Evolutionary conservation across 2,329 filamentous ascomycete species (phyloP), one percentile per base, ranked within the genome.

Genomic region (Aspergillus pseudoterreus): DNA sequence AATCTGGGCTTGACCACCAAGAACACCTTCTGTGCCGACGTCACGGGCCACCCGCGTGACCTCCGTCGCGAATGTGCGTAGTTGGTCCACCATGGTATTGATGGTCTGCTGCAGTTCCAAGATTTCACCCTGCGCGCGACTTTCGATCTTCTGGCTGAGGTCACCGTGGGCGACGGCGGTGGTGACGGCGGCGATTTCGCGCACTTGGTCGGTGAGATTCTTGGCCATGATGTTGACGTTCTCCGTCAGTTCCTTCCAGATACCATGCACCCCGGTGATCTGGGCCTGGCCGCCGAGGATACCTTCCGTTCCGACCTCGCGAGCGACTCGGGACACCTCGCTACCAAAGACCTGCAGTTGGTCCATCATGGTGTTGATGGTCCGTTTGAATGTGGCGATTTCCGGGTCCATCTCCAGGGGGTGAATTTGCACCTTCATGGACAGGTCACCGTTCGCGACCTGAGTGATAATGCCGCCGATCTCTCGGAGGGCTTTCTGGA

Each of bases 321-420:
- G 88, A 48, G 92, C 92, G 61, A 97, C 86, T 60, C 90, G 87
- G 32, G 92, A 96, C 65, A 97, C 92, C 75, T 97, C 92, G 71
- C 90, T 95, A 58, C 92, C 92, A 72, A 97, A 97, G 54, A 95
- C 89, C 69, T 96, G 92, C 53, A 97, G 81, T 72, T 96, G 92
- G 68, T 97, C 92, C 84, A 97, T 95, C 92, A 97, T 97, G 60
- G 89, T 95, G 71, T 97, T 97, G 76, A 97, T 97, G 56, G 92
- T 96, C 64, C 90, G 86, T 76, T 97, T 97, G 79, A 97, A 97
- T 9, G 90, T 92, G 24, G 91, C 94, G 66, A 97, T 97, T 79
- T 97, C 92, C 24, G 92, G 91, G 78, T 97, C 92, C 87, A 96
- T 94, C 76, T 97, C 92, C 60, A 95, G 87, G 4, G 89, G 88